Percentiles rank a stretch among this genome's conserved stretches.
phyloP scores from a whole-genome alignment of 129 eudicot species.

The Mikania micrantha region DNA sequence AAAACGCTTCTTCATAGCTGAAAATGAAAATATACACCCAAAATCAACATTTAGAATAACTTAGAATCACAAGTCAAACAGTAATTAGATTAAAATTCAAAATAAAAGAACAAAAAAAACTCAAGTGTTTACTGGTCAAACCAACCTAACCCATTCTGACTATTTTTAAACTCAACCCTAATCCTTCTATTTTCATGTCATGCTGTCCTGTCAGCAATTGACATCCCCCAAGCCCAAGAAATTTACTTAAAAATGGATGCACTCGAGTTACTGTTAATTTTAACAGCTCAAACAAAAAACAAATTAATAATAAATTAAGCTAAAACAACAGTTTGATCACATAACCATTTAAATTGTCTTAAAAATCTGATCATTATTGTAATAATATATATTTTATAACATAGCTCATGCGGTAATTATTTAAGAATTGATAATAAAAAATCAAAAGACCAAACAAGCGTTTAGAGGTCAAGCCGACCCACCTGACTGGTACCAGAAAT shows the following conservation, averaged over 20 bases:
- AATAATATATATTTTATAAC: background rate
- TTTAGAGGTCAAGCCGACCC: background rate
- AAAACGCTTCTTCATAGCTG: slow-evolving; percentile 28
- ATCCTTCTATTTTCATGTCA: background rate
- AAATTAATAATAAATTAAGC: background rate
- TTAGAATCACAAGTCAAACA: no score
- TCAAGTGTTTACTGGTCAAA: no score
- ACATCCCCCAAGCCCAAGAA: background rate
- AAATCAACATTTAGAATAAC: background rate
- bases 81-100: no score
- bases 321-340: background rate
- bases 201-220: background rate
- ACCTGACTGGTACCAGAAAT: background rate
- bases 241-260: background rate
- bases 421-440: background rate
- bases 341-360: background rate
- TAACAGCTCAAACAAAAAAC: background rate
- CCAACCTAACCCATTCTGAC: no score
- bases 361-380: background rate
- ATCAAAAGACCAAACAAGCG: background rate
- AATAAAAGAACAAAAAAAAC: no score
- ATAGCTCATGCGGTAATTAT: background rate
- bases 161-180: background rate
- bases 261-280: background rate
- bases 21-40: background rate